Evolutionary conservation across 345 rosid species (phyloP), one percentile per base, ranked within the genome.

Genomic region (Kernera saxatilis): DNA sequence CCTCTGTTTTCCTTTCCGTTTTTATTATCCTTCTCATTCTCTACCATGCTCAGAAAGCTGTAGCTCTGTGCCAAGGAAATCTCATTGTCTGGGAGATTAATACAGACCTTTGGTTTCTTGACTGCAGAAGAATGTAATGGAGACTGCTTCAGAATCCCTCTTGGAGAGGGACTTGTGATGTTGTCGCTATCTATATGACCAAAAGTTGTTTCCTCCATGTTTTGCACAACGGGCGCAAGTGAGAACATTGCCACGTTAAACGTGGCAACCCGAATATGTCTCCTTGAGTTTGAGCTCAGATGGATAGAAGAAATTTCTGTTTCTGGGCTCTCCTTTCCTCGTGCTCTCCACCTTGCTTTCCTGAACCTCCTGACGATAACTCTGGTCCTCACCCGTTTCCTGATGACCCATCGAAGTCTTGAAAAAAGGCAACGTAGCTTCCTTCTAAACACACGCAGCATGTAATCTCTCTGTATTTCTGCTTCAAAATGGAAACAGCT

Each of bases 211-310:
- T 80, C 85, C 52, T 79, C 84, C 27, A 73, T 37, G 64, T 57
- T 79, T 12, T 92, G 82, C 64, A 88, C 74, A 9, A 89, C 96
- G 0, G 97, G 98, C 2, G 97, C 97, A 9, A 93, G 92, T 26
- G 94, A 83, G 78, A 93, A 91, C 98, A 93, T 93, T 29, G 97
- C 98, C 45, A 93, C 98, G 12, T 93, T 91, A 73, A 91, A 91
- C 1, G 96, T 88, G 6, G 97, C 97, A 46, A 91, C 73, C 51
- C 96, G 88, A 23, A 93, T 85, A 1, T 83, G 94, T 63, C 77
- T 83, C 32, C 70, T 73, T 0, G 83, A 45, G 26, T 61, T 62
- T 55, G 77, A 69, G 53, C 70, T 75, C 17, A 29, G 56, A 77
- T 53, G 52, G 67, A 48, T 5, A n/a, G 68, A 60, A 55, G 81